Evolutionary conservation across 257 asterid genomes (phyloP), one percentile per base, ranked within the genome.

Genomic region (Gentiana macrophylla): DNA sequence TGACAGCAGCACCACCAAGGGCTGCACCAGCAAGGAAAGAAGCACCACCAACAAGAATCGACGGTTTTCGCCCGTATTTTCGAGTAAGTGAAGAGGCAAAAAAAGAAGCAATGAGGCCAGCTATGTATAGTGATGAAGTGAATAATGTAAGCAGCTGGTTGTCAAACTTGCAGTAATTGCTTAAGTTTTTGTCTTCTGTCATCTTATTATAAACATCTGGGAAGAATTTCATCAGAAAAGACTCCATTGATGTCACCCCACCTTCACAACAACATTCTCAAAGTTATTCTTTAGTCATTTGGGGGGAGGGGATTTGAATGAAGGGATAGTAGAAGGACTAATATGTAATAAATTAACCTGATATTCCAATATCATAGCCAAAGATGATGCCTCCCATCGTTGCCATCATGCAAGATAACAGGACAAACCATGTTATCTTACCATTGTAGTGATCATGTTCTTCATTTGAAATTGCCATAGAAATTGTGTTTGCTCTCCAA

Each of bases 281-380:
- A n/a, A 2, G n/a, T 13, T 7, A 8, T 38, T 13, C 33, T 12
- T 15, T 15, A 15, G 24, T 15, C 24, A 15, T 15, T 15, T 15
- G 24, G 24, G 24, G 24, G 24, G 24, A 0, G 24, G 24, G 24
- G 24, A 15, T 15, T 41, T 41, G 5, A 7, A 5, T 41, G 46
- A 41, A 41, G 9, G 5, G 6, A 41, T 41, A 41, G 5, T 5
- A 1, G 8, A 10, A 13, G 32, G 3, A 37, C 4, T 2, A 43
- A 6, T 36, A 58, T 4, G 55, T 12, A 36, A 12, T 13, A 48
- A 53, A 48, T 5, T 54, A 61, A 84, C 97, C 97, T 70, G 97
- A 84, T 61, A 89, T 77, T 72, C 97, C 97, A 43, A 84, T 79
- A 62, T 88, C 97, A 34, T 88, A 88, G 55, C 97, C 97, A 56